These are phyloP conservation scores for Cinnamomum micranthum DNA, from an alignment of 164 flowering plant species.

Conservation along the genomic window DNA sequence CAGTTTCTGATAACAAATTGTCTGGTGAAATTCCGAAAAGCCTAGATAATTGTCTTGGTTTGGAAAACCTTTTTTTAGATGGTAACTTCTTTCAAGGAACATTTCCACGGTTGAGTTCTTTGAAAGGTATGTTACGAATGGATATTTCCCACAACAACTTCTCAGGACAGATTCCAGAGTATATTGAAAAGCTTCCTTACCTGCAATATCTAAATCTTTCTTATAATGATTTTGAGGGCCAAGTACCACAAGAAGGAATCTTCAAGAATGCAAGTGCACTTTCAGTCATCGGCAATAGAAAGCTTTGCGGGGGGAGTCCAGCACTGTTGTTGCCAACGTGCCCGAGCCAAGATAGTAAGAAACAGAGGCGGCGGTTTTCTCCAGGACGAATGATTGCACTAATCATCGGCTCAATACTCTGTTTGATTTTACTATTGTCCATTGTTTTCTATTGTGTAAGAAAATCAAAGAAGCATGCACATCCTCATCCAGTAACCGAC, in stretches of 20 bases:
- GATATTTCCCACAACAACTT: conserved; percentile 32
- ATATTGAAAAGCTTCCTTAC: conserved; percentile 8
- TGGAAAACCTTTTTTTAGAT: neutral
- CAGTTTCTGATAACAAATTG: neutral
- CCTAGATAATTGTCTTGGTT: neutral
- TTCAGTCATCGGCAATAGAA: conserved; percentile 24
- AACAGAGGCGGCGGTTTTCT: neutral
- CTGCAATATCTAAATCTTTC: conserved; percentile 26
- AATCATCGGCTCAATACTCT: neutral
- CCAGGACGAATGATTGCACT: neutral
- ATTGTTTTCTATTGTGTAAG: neutral
- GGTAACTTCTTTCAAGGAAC: neutral
- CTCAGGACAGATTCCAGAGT: conserved; percentile 25
- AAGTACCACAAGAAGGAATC: conserved; percentile 36
- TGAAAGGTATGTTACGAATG: conserved; percentile 12
- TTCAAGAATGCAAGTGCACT: conserved; percentile 30
- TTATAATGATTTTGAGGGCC: conserved; percentile 10
- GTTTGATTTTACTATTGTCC: neutral
- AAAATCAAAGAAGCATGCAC: neutral
- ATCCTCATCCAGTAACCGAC: neutral
- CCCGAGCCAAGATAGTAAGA: neutral
- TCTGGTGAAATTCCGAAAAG: neutral
- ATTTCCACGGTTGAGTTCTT: conserved; percentile 16
- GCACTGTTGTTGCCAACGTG: conserved; percentile 27
- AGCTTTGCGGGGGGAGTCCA: conserved; percentile 37